Evolutionary conservation across 257 asterid species (phyloP).

Genomic region (Salvia hispanica): DNA sequence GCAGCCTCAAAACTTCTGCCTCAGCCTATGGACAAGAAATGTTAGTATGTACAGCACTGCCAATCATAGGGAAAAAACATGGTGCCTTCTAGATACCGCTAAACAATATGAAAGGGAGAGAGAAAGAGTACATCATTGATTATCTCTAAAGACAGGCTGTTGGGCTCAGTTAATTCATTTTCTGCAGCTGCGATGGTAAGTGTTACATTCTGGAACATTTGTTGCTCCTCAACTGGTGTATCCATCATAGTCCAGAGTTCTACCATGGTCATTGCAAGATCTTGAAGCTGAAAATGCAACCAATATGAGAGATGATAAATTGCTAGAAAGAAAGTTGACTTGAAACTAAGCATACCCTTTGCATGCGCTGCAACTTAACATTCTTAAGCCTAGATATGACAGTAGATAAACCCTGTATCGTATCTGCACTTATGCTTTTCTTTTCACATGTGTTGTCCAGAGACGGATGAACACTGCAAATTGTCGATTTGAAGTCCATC

Average conservation of each 20-base stretch:
- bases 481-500: conserved; percentile 62
- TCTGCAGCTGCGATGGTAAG: conserved; percentile 68
- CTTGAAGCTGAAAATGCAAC: conserved; percentile 67
- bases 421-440: conserved; percentile 54
- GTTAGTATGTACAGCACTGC: conserved; percentile 11
- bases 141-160: conserved; percentile 57
- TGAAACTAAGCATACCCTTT: conserved; percentile 47
- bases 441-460: conserved; percentile 48
- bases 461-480: conserved; percentile 60
- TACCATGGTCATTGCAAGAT: conserved; percentile 74
- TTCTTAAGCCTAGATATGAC: conserved; percentile 48
- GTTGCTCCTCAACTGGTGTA: conserved; percentile 74
- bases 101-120: neutral
- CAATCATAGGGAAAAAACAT: neutral
- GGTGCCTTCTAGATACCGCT: neutral
- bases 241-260: conserved; percentile 95
- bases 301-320: conserved; percentile 25
- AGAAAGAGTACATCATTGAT: conserved; percentile 49
- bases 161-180: conserved; percentile 66
- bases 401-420: conserved; percentile 56
- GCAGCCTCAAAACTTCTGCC: conserved; percentile 69
- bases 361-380: conserved; percentile 69
- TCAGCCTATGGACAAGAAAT: conserved; percentile 62
- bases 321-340: conserved; percentile 11
- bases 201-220: conserved; percentile 60